phyloP scores from a whole-genome alignment of 441 rosid genomes.

The Metrosideros polymorpha region DNA sequence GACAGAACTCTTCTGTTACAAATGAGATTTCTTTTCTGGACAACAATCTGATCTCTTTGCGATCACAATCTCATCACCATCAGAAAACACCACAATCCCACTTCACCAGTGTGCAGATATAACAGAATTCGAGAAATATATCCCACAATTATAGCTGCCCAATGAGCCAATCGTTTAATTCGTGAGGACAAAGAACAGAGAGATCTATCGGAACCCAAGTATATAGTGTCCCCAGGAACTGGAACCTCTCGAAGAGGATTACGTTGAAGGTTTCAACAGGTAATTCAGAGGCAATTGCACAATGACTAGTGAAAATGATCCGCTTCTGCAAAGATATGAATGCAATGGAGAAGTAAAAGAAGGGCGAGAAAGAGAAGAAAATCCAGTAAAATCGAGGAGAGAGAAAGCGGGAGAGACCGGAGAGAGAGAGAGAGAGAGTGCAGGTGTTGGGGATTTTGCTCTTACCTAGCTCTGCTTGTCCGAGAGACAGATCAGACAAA shows the following conservation, averaged over 20 bases:
- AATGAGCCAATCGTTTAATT: background rate
- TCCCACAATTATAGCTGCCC: background rate
- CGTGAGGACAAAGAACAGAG: background rate
- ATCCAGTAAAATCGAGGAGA: background rate
- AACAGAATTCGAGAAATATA: background rate
- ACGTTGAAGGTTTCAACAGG: background rate
- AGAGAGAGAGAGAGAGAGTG: background rate
- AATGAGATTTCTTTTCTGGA: background rate
- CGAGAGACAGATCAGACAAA: conserved; percentile 14
- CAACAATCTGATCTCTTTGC: background rate
- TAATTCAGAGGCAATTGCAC: background rate
- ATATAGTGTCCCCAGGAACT: background rate
- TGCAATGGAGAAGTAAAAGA: background rate
- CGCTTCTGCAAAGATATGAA: background rate
- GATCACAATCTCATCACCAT: background rate
- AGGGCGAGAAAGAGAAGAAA: background rate
- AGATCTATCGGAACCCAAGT: background rate
- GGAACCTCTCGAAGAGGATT: background rate
- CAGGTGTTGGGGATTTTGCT: conserved; percentile 20
- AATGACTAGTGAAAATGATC: background rate
- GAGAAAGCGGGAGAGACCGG: background rate
- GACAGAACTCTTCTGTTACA: background rate
- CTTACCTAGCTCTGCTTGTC: conserved; percentile 18
- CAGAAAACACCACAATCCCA: background rate
- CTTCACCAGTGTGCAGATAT: background rate